A percentile compares a stretch with the other conserved stretches of the same genome.
Conservation (phyloP, 331 rosid species). For the Prunus yedoensis region DNA sequence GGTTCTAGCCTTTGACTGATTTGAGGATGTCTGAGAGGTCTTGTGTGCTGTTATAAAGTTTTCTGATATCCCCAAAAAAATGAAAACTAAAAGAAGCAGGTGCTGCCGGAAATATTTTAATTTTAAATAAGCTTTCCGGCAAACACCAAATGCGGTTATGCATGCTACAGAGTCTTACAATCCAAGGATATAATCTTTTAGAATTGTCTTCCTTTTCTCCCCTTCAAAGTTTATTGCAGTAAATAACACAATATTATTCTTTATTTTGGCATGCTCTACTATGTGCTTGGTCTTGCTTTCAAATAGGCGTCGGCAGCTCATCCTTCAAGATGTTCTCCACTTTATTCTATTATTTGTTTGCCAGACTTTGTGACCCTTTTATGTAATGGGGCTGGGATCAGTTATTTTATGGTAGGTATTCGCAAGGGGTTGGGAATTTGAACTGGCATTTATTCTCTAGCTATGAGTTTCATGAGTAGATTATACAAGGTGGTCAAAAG, state of each 20-base stretch:
- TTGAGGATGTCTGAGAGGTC: conserved; percentile 2
- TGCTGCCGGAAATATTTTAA: background rate
- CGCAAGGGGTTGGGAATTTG: background rate
- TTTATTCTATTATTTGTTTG: too few relatives aligned
- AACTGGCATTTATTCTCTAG: too few relatives aligned
- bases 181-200: background rate
- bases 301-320: background rate
- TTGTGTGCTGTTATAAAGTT: background rate
- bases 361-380: background rate
- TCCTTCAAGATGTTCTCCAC: background rate
- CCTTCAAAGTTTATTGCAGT: background rate
- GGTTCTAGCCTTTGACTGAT: background rate
- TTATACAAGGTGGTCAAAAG: too few relatives aligned
- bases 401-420: background rate
- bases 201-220: background rate
- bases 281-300: background rate
- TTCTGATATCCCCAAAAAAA: background rate
- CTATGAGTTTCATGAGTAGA: too few relatives aligned
- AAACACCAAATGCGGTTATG: background rate
- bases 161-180: background rate
- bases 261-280: background rate
- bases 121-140: background rate
- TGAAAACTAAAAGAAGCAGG: background rate
- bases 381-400: background rate
- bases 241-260: background rate